Evolutionary conservation across 768 basidiomycete species (phyloP).

Genomic region (Chalciporus pseudorubinellus): DNA sequence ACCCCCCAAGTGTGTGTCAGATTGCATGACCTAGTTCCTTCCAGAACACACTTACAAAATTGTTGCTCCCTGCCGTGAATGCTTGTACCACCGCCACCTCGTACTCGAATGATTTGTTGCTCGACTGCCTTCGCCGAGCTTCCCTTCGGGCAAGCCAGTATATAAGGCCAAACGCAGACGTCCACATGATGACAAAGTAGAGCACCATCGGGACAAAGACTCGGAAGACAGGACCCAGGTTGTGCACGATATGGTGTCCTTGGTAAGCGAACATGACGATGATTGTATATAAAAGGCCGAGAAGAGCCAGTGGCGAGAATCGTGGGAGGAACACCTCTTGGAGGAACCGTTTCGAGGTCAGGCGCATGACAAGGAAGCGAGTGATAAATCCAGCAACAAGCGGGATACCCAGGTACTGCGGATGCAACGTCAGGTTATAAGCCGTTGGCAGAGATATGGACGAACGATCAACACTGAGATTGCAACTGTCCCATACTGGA

Average conservation of each 20-base stretch:
- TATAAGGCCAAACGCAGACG: conserved; percentile 54
- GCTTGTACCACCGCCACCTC: conserved; percentile 74
- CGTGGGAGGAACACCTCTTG: conserved; percentile 58
- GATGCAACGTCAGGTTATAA: background rate
- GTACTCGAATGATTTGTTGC: conserved; percentile 43
- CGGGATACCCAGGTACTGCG: conserved; percentile 80
- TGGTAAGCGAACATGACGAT: conserved; percentile 73
- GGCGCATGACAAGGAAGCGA: conserved; percentile 49
- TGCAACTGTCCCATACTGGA: conserved; percentile 58
- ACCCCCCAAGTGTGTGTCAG: background rate
- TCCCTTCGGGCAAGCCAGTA: conserved; percentile 45
- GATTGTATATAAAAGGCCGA: conserved; percentile 82
- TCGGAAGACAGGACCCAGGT: conserved; percentile 75
- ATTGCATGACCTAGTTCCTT: no score
- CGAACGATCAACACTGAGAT: conserved; percentile 71
- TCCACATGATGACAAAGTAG: conserved; percentile 81
- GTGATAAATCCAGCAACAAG: conserved; percentile 71
- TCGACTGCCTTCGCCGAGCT: background rate
- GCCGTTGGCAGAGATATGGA: conserved; percentile 6
- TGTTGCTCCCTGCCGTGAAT: conserved; percentile 80
- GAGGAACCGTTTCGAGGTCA: conserved; percentile 49
- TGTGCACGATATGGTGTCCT: conserved; percentile 66
- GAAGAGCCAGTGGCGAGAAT: conserved; percentile 66
- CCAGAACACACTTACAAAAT: conserved; percentile 49
- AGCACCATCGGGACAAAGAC: conserved; percentile 77